phyloP scores from a whole-genome alignment of 1,284 basidiomycete species.

The Ceratobasidium sp. region DNA sequence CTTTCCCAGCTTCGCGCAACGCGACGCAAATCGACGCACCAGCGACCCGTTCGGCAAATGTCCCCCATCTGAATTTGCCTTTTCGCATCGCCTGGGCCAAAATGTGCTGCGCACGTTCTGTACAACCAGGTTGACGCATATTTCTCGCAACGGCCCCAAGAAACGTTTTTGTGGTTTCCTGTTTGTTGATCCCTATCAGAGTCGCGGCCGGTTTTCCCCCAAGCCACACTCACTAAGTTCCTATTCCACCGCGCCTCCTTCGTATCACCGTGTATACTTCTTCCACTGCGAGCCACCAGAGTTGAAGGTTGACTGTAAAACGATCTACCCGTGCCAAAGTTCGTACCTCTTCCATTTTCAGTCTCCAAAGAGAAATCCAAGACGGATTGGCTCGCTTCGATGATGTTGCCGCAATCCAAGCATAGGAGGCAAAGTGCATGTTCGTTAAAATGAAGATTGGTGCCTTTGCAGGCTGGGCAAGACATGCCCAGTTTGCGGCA shows the following conservation, averaged over 20 bases:
- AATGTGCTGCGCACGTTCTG: conserved; percentile 68
- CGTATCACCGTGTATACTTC: conserved; percentile 21
- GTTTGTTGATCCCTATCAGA: neutral
- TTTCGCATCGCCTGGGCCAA: conserved; percentile 71
- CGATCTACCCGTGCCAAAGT: conserved; percentile 42
- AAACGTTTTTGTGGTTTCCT: conserved; percentile 34
- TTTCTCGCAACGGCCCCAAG: conserved; percentile 35
- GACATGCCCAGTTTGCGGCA: conserved; percentile 12
- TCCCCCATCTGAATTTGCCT: conserved; percentile 72
- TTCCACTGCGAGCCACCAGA: conserved; percentile 42
- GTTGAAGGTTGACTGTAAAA: conserved; percentile 40
- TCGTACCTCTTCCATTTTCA: conserved; percentile 43
- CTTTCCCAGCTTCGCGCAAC: conserved; percentile 71
- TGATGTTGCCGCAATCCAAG: conserved; percentile 23
- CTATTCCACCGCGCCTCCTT: conserved; percentile 28
- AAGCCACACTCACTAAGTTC: conserved; percentile 22
- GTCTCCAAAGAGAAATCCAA: conserved; percentile 39
- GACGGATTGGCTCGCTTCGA: conserved; percentile 30
- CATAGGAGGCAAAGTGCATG: conserved; percentile 22
- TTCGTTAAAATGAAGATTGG: conserved; percentile 28
- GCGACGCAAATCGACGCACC: conserved; percentile 74
- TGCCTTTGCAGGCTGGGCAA: conserved; percentile 15
- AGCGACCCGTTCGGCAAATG: conserved; percentile 70
- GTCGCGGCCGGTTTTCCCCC: too few relatives aligned
- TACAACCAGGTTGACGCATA: conserved; percentile 64